Percentiles rank a stretch among this genome's conserved stretches.
Evolutionary conservation across 345 rosid genomes (phyloP).

Genomic region (Salix purpurea): DNA sequence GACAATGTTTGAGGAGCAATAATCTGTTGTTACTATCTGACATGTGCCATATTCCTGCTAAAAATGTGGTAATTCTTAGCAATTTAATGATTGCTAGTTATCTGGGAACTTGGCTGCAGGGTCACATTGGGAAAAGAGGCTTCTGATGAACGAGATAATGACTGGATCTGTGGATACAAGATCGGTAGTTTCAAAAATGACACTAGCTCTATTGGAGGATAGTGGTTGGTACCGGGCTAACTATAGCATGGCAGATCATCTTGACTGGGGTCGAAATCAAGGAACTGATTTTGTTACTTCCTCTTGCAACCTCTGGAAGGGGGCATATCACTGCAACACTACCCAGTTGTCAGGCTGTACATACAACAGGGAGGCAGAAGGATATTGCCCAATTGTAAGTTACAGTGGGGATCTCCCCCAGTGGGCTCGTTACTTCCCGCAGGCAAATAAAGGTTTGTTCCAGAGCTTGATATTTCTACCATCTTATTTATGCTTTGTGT

Average conservation of each 20-base stretch:
- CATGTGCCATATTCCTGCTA: not conserved
- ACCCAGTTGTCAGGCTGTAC: slow-evolving; percentile 95
- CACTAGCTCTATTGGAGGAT: slow-evolving; percentile 89
- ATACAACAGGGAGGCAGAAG: slow-evolving; percentile 98
- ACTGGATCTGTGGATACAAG: slow-evolving; percentile 98
- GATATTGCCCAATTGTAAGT: slow-evolving; percentile 94
- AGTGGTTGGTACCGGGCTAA: slow-evolving; percentile 99
- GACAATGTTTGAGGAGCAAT: not conserved
- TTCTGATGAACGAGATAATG: slow-evolving; percentile 98
- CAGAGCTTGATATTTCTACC: not conserved
- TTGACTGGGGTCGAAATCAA: slow-evolving; percentile 97
- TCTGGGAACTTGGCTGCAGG: slow-evolving; percentile 39
- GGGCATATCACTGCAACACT: slow-evolving; percentile 90
- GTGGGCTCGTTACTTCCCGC: slow-evolving; percentile 98
- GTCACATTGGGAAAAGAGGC: slow-evolving; percentile 99
- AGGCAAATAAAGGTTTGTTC: slow-evolving; percentile 79
- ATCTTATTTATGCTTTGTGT: not conserved
- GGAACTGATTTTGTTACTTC: slow-evolving; percentile 90
- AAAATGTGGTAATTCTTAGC: not conserved
- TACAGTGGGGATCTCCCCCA: slow-evolving; percentile 89
- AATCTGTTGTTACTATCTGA: not conserved
- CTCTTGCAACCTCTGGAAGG: slow-evolving; percentile 96
- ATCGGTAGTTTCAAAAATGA: slow-evolving; percentile 98
- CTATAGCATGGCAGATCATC: slow-evolving; percentile 94
- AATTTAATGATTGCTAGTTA: slow-evolving; percentile 5